Base-by-base conservation (phyloP, 2,329 filamentous ascomycete genomes). In the Neopestalotiopsis sp. region DNA sequence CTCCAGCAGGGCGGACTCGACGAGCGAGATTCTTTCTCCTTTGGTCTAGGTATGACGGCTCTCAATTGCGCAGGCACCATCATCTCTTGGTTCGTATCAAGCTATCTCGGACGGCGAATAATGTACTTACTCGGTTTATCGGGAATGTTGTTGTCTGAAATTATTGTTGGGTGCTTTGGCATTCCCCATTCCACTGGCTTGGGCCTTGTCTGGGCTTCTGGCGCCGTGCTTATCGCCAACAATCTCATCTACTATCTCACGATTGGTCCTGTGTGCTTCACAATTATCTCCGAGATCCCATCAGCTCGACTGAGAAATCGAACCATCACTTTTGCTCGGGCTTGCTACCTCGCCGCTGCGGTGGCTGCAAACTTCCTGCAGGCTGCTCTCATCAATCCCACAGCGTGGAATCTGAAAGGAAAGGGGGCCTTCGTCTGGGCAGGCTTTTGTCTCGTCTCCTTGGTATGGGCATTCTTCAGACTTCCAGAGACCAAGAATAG, bases 1-100 rank as follows among this genome's bases (percentile, higher is more conserved):
- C 77, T 76, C 61, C 70, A 74, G 49, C 72, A 70, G 65, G 76
- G 73, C 40, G 74, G 76, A n/a, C 71, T 79, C 2, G 13, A 34
- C 30, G 42, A 57, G 17, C 64, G 30, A 30, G 38, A 61, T 13
- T 66, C 70, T 5, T 71, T 62, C 57, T 69, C n/a, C 24, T n/a
- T 70, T 24, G 65, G 68, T 9, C 9, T 70, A 9, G 67, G 30
- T 13, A 57, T 20, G 1, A 49, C 68, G 14, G 62, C 20, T 24
- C 17, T 68, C 24, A 66, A 66, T 17, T 40, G 62, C 1, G 28
- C 57, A 14, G 70, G 70, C 2, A 67, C 66, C 13, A 24, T 63
- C 9, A 10, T 66, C 20, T 61, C 70, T 12, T 71, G 68, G 68
- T n/a, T 69, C 5, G 24, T 71, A 32, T 68, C 69, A 66, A 67